A percentile compares a stretch with the other conserved stretches of the same genome.
These are phyloP conservation scores for Sphagnum contortum DNA, from an alignment of 225 moss, liverwort and hornwort genomes.

Conservation along the genomic window DNA sequence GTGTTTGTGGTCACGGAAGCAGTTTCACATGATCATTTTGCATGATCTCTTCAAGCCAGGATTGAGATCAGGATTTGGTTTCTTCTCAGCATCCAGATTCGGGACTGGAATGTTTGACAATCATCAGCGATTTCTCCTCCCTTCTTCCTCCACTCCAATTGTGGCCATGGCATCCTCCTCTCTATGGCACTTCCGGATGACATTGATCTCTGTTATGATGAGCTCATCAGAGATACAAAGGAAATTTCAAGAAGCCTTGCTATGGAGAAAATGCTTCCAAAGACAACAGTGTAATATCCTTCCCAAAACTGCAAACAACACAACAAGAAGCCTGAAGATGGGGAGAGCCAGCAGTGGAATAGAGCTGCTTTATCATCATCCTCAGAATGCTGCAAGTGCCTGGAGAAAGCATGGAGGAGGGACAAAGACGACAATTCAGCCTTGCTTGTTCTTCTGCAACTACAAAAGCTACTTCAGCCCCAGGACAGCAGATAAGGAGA, in stretches of 20 bases:
- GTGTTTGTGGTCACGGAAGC: no score
- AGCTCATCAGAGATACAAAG: constrained; percentile 10
- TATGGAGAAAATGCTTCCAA: constrained; percentile 15
- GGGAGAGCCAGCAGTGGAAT: constrained; percentile 3
- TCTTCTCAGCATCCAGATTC: no score
- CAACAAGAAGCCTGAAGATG: constrained; percentile 3
- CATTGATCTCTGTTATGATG: background rate
- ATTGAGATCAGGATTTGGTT: no score
- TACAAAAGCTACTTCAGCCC: constrained; percentile 33
- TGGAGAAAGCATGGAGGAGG: constrained; percentile 12
- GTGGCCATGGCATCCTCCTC: constrained; percentile 11
- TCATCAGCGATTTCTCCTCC: no score
- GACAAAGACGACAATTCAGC: background rate
- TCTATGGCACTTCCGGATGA: constrained; percentile 5
- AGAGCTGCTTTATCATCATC: background rate
- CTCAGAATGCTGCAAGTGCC: constrained; percentile 4
- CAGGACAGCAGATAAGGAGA: constrained; percentile 21
- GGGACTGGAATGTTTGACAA: no score
- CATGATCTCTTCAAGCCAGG: no score
- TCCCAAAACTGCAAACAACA: constrained; percentile 8
- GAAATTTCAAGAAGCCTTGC: constrained; percentile 1
- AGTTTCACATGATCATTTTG: no score
- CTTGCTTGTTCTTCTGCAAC: constrained; percentile 11
- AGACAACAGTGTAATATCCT: constrained; percentile 1
- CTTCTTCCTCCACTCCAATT: background rate